Base-by-base conservation (phyloP, 352 stramenopile species). In the Phytopythium boreale region DNA sequence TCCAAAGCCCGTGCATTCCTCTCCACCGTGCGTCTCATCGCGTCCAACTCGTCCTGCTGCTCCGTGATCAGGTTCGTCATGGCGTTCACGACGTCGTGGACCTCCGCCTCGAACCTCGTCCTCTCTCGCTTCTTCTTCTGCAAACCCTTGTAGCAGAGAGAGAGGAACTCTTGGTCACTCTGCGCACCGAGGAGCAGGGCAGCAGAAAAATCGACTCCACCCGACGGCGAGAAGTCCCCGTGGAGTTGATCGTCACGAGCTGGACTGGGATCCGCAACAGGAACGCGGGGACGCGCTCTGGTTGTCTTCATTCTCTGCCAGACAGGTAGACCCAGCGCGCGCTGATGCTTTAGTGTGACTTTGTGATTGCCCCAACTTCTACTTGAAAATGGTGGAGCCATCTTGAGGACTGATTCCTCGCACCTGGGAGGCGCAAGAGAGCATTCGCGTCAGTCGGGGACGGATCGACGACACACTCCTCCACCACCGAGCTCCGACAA, bases 11-110 rank as follows among this genome's bases (percentile, higher is more conserved):
- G 46, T 15, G 74, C 49, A 31, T 78, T 72, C 12, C 58, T 61
- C 43, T 34, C 22, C 37, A 60, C 20, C 60, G 34, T 15, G 51
- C 50, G 14, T 22, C 24, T 27, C 59, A 74, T 27, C 15, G 63
- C 58, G 36, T 56, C 34, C 31, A 74, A 55, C 20, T 74, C 68
- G 17, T 74, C 59, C 44, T 84, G 76, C n/a, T 87, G 78, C 41
- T 87, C 77, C 12, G 69, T 68, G 17, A 87, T 67, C 15, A 87
- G 57, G 34, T 26, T 67, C 19, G 74, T 82, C 62, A 84, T 74
- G 15, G 75, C 70, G 27, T 78, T 72, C 36, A 87, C 72, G 26
- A 87, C 78, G 37, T 72, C 66, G 10, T 67, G 67, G 17, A 80
- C 75, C 24, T 74, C 72, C 24, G 61, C 62, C n/a, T 78, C 64